These are phyloP conservation scores for Tolypocladium paradoxum DNA, from an alignment of 2,329 filamentous ascomycete genomes.

Conservation along the genomic window DNA sequence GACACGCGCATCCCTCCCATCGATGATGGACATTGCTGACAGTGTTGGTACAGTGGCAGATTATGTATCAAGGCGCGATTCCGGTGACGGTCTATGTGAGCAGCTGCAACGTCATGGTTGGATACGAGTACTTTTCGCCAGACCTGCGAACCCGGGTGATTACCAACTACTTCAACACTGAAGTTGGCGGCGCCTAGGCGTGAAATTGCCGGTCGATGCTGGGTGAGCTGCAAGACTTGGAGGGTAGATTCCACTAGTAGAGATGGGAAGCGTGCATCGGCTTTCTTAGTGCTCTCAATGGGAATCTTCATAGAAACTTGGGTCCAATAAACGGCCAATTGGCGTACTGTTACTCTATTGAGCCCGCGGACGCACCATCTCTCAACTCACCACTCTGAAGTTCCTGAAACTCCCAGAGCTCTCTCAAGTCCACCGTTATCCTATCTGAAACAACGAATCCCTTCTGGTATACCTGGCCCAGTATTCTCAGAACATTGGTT, in stretches of 20 bases:
- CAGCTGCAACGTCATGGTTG: constrained; percentile 20
- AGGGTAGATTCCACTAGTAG: no score
- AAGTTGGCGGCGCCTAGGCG: background rate
- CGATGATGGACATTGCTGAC: background rate
- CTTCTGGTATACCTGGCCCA: constrained; percentile 6
- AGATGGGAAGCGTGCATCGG: no score
- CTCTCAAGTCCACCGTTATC: constrained; percentile 10
- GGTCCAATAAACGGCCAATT: no score
- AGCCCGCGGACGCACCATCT: background rate
- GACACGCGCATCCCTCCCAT: background rate
- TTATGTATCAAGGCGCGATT: constrained; percentile 23
- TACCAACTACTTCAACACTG: constrained; percentile 19
- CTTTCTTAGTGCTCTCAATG: no score
- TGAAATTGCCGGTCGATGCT: background rate
- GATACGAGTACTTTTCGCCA: constrained; percentile 24
- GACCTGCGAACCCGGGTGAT: constrained; percentile 16
- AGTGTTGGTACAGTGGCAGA: constrained; percentile 18
- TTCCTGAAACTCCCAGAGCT: constrained; percentile 8
- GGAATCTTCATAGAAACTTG: no score
- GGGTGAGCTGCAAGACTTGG: no score
- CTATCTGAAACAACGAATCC: constrained; percentile 14
- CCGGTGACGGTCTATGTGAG: constrained; percentile 25
- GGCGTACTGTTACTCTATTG: no score
- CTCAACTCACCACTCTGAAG: background rate
- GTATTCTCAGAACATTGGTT: background rate